Conservation (phyloP, 2,329 filamentous ascomycete genomes). For the Aspergillus floridensis region DNA sequence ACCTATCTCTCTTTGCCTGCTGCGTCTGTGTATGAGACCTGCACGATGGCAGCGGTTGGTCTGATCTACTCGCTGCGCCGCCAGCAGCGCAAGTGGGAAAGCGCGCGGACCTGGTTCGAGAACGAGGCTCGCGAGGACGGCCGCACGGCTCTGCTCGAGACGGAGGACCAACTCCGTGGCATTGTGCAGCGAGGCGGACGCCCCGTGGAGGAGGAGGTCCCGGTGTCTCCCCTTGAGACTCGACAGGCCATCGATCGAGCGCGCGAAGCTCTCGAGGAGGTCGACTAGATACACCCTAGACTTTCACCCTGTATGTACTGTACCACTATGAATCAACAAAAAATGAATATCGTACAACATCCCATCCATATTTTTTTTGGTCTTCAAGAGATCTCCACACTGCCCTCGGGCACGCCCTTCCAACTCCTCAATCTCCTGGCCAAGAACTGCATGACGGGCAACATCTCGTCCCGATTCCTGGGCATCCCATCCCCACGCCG, state of each 20-base stretch:
- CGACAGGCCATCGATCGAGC: constrained; percentile 48
- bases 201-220: constrained; percentile 31
- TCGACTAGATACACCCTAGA: constrained; percentile 18
- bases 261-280: constrained; percentile 45
- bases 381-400: constrained; percentile 39
- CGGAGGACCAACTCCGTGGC: constrained; percentile 50
- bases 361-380: neutral
- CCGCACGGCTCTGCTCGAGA: constrained; percentile 52
- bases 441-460: constrained; percentile 82
- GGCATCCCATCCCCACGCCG: constrained; percentile 78
- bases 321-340: constrained; percentile 3
- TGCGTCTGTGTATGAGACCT: constrained; percentile 56
- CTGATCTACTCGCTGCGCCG: constrained; percentile 56
- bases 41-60: constrained; percentile 59
- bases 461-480: constrained; percentile 75
- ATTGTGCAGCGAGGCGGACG: constrained; percentile 48
- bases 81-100: constrained; percentile 60
- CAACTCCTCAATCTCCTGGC: constrained; percentile 43
- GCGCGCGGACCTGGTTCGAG: constrained; percentile 52
- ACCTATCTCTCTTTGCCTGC: constrained; percentile 55
- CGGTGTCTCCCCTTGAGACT: constrained; percentile 37
- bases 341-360: constrained; percentile 7
- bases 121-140: constrained; percentile 57
- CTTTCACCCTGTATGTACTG: neutral
- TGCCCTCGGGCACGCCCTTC: constrained; percentile 46